Conservation (phyloP, 2,329 filamentous ascomycete species). For the Camillea tinctor region DNA sequence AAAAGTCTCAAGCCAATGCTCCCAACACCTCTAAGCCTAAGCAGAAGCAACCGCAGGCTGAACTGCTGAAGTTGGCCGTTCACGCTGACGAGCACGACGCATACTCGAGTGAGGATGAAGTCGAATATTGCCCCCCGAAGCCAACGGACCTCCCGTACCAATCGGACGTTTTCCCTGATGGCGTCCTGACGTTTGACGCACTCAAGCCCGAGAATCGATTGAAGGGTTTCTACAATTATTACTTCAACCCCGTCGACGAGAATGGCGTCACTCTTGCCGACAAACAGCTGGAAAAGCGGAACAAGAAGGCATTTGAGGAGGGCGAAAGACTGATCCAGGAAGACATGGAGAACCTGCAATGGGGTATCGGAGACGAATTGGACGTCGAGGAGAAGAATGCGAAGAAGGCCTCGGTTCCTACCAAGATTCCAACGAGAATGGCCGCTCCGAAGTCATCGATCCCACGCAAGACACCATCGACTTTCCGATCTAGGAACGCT, state of each 20-base stretch:
- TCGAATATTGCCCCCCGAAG: conserved; percentile 85
- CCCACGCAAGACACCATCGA: conserved; percentile 41
- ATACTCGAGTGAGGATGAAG: conserved; percentile 61
- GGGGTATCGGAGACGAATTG: conserved; percentile 57
- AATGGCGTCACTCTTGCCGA: conserved; percentile 64
- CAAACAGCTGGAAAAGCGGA: conserved; percentile 56
- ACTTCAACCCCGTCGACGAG: conserved; percentile 63
- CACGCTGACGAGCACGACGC: conserved; percentile 52
- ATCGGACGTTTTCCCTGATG: conserved; percentile 65
- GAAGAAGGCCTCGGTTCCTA: conserved; percentile 21
- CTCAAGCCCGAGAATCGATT: conserved; percentile 58
- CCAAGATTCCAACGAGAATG: conserved; percentile 6
- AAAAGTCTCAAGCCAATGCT: conserved; percentile 61
- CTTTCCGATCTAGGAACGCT: conserved; percentile 54
- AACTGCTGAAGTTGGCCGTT: conserved; percentile 60
- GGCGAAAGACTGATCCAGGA: conserved; percentile 67
- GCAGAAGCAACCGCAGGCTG: conserved; percentile 51
- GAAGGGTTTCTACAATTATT: conserved; percentile 61
- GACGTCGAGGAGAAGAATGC: conserved; percentile 35
- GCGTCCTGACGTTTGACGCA: conserved; percentile 54
- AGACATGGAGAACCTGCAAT: conserved; percentile 62
- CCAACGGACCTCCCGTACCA: conserved; percentile 65
- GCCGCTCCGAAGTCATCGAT: conserved; percentile 11
- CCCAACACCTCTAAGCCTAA: conserved; percentile 58
- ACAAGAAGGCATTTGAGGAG: conserved; percentile 50